Conservation (phyloP, 208 protist genomes). For the Naegleria fowleri region DNA sequence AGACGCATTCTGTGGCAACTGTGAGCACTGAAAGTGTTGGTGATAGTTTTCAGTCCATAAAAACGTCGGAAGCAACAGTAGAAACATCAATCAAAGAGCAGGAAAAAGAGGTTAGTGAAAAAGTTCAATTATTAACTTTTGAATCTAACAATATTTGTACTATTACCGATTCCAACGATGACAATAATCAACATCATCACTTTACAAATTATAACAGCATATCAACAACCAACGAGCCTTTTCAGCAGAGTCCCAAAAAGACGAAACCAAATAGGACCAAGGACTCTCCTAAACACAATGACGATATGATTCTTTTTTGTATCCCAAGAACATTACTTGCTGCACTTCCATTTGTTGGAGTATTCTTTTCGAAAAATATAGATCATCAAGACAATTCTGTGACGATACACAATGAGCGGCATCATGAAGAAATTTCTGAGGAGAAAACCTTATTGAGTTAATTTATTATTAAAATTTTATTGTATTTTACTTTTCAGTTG, state of each 20-base stretch:
- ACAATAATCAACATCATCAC: neutral
- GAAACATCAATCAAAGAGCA: neutral
- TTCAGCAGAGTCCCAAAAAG: neutral
- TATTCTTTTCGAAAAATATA: neutral
- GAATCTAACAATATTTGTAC: neutral
- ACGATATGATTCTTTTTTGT: neutral
- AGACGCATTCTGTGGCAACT: neutral
- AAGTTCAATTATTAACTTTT: neutral
- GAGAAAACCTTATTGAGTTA: neutral
- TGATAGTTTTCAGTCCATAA: neutral
- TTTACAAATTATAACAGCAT: too few relatives aligned
- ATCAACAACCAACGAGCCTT: too few relatives aligned
- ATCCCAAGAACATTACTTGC: neutral
- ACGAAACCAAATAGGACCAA: neutral
- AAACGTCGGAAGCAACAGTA: neutral
- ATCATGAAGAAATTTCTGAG: neutral
- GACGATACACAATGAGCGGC: neutral
- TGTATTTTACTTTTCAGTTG: neutral
- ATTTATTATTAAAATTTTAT: neutral
- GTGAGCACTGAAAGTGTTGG: neutral
- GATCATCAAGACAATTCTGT: neutral
- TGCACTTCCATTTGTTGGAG: neutral
- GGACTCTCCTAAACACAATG: neutral
- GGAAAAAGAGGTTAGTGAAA: slow-evolving; percentile 1
- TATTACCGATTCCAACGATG: neutral